Base-by-base conservation (phyloP, 257 asterid species). In the Solanum tarapatanum region DNA sequence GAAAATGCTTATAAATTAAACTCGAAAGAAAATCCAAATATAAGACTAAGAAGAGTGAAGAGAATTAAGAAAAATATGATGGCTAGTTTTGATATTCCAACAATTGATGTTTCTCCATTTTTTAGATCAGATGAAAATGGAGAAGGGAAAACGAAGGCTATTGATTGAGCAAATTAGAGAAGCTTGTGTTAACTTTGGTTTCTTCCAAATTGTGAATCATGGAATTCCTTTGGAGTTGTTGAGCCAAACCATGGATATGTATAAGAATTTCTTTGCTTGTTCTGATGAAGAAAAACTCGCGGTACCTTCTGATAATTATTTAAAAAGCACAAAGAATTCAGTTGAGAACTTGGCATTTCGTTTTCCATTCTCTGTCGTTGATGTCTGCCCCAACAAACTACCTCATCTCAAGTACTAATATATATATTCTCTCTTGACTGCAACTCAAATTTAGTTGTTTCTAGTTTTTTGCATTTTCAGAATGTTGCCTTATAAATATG, bases 171-270 rank as follows among this genome's bases (percentile, higher is more conserved):
- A 35, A 74, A 35, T 74, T 4, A 37, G 28, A 35, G 82, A 72
- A 39, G 94, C 93, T 7, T 91, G 93, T 88, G 74, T 90, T 24
- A 88, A 90, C 1, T 87, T 84, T 62, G 93, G 94, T 13, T 92
- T 91, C 92, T 92, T 92, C 89, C 92, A 90, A 58, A 86, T 89
- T 45, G 85, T 51, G 13, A 91, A 92, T 89, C 93, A 92, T 12
- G 91, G 92, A 62, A 87, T 92, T 3, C 94, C 94, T 17, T 70
- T 86, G 21, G 90, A 89, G 19, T 79, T 87, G 51, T 60, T 87
- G 87, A 32, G 43, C 37, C 85, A 30, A n/a, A 87, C 91, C 64
- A 55, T 94, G 89, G 87, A 89, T 80, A 91, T 90, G 24, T 80
- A 90, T 3, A 80, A 85, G 90, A 33, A 75, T 8, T 94, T 86